Evolutionary conservation across 2,329 filamentous ascomycete species (phyloP).

Genomic region (Pestalotiopsis fici): DNA sequence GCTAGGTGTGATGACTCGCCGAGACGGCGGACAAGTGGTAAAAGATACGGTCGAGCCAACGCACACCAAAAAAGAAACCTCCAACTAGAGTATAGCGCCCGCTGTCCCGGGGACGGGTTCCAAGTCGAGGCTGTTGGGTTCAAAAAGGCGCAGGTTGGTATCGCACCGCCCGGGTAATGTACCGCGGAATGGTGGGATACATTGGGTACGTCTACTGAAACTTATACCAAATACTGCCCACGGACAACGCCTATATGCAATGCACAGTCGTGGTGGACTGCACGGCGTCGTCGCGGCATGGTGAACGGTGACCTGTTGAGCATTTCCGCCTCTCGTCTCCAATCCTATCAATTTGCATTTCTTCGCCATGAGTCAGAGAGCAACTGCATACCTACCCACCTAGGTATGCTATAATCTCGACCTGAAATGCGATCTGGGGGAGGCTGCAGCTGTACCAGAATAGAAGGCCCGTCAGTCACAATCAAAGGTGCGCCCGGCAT

Average conservation of each 20-base stretch:
- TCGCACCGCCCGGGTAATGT: not conserved
- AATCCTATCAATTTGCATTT: not conserved
- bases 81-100: not conserved
- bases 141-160: not conserved
- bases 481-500: too few species aligned
- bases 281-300: not conserved
- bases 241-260: not conserved
- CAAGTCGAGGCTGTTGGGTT: constrained; percentile 1
- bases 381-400: too few species aligned
- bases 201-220: not conserved
- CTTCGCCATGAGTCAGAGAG: not conserved
- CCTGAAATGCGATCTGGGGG: not conserved
- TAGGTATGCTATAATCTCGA: not conserved
- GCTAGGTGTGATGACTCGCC: not conserved
- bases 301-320: not conserved
- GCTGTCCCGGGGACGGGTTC: not conserved
- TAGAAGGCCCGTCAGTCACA: too few species aligned
- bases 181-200: constrained; percentile 2
- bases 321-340: not conserved
- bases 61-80: not conserved
- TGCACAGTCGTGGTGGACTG: not conserved
- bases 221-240: too few species aligned
- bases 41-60: not conserved
- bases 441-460: too few species aligned
- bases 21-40: not conserved